Conservation (phyloP, 805 yeast genomes). For the Candida pseudoglaebosa region DNA sequence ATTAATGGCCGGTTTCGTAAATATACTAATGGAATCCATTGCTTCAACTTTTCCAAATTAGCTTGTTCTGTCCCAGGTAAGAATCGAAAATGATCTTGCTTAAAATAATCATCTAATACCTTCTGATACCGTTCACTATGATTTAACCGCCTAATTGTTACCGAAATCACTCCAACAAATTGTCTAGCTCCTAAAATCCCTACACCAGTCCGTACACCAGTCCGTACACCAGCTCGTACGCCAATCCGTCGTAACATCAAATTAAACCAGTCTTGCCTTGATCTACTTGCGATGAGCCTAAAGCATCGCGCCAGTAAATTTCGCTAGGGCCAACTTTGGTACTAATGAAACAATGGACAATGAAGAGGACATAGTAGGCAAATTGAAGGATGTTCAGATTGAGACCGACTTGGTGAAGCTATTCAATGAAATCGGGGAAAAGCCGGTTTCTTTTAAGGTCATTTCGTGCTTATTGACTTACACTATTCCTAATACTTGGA, state of each 20-base stretch:
- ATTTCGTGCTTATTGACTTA: constrained; percentile 1
- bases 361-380: constrained; percentile 3
- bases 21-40: constrained; percentile 19
- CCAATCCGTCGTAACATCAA: no score
- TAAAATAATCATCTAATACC: constrained; percentile 18
- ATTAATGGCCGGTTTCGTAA: constrained; percentile 31
- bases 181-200: no score
- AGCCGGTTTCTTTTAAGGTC: background rate
- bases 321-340: background rate
- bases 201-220: no score
- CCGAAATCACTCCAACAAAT: background rate
- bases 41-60: constrained; percentile 10
- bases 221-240: no score
- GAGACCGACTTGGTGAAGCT: background rate
- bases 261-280: no score
- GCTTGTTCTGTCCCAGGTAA: constrained; percentile 10
- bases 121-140: constrained; percentile 5
- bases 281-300: no score
- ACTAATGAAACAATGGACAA: constrained; percentile 4
- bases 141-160: background rate
- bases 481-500: constrained; percentile 1
- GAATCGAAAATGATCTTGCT: constrained; percentile 15
- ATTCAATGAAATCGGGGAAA: constrained; percentile 1
- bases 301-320: no score
- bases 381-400: constrained; percentile 4